A percentile compares a stretch with the other conserved stretches of the same genome.
These are phyloP conservation scores for Camellia oleifera DNA, from an alignment of 179 eudicot genomes.

Conservation along the genomic window DNA sequence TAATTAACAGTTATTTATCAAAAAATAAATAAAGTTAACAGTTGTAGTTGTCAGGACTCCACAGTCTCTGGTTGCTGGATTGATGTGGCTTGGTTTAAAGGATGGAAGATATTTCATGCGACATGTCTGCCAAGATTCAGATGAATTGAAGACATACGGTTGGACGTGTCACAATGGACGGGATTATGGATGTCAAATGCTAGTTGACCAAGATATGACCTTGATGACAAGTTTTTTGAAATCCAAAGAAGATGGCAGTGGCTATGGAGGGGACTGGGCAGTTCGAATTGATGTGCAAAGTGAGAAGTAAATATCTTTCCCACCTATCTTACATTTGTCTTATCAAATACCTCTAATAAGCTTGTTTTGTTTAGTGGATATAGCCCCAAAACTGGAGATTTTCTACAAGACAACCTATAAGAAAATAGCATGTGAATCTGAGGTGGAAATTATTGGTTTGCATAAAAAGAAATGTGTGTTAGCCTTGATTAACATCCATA, in stretches of 20 bases:
- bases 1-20: not conserved
- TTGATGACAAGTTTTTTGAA: conserved; percentile 81
- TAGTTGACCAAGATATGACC: conserved; percentile 66
- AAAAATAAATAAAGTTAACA: not conserved
- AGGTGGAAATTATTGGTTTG: not conserved
- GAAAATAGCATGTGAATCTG: not conserved
- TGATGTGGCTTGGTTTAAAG: conserved; percentile 96
- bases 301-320: conserved; percentile 44
- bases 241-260: conserved; percentile 55
- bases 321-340: not conserved
- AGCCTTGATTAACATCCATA: not conserved
- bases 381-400: not conserved
- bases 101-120: conserved; percentile 74
- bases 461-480: not conserved
- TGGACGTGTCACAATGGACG: conserved; percentile 97
- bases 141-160: conserved; percentile 79
- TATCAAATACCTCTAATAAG: not conserved
- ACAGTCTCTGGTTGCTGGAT: conserved; percentile 75
- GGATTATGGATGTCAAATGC: conserved; percentile 82
- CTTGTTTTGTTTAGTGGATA: not conserved
- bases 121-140: conserved; percentile 86
- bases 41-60: conserved; percentile 67
- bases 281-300: conserved; percentile 66
- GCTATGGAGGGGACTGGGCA: conserved; percentile 99
- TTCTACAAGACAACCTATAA: not conserved